phyloP scores from a whole-genome alignment of 257 asterid species.

The Hygrophila difformis region DNA sequence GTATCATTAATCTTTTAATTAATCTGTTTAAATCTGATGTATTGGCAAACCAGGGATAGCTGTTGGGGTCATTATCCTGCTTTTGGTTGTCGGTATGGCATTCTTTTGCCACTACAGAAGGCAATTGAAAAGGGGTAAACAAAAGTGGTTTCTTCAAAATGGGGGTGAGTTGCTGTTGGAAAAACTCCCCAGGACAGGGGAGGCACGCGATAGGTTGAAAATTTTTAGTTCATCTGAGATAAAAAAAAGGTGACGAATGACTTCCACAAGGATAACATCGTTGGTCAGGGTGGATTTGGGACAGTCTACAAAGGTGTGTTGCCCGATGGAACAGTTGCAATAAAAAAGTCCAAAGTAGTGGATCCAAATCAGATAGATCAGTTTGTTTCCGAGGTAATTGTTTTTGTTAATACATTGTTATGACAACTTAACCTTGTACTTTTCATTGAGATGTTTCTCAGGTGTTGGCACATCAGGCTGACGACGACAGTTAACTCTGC shows the following conservation, averaged over 20 bases:
- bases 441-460: too few species aligned
- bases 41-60: conserved; percentile 9
- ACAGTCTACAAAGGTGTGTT: conserved; percentile 19
- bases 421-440: too few species aligned
- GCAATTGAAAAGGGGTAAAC: not conserved
- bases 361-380: conserved; percentile 25
- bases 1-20: not conserved
- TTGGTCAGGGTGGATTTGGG: conserved; percentile 24
- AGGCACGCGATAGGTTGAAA: not conserved
- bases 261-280: conserved; percentile 13
- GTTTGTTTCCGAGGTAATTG: conserved; percentile 26
- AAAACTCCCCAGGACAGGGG: conserved; percentile 10
- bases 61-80: not conserved
- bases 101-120: conserved; percentile 13
- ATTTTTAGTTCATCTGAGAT: conserved; percentile 16
- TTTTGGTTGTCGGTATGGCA: not conserved
- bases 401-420: too few species aligned
- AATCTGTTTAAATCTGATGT: not conserved
- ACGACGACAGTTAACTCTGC: too few species aligned
- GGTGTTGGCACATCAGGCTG: too few species aligned
- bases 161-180: conserved; percentile 15
- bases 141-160: conserved; percentile 13
- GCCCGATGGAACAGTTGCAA: conserved; percentile 13
- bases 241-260: conserved; percentile 11
- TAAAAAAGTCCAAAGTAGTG: conserved; percentile 16